Evolutionary conservation across 2,329 filamentous ascomycete genomes (phyloP).

Genomic region (Pseudogymnoascus sp.): DNA sequence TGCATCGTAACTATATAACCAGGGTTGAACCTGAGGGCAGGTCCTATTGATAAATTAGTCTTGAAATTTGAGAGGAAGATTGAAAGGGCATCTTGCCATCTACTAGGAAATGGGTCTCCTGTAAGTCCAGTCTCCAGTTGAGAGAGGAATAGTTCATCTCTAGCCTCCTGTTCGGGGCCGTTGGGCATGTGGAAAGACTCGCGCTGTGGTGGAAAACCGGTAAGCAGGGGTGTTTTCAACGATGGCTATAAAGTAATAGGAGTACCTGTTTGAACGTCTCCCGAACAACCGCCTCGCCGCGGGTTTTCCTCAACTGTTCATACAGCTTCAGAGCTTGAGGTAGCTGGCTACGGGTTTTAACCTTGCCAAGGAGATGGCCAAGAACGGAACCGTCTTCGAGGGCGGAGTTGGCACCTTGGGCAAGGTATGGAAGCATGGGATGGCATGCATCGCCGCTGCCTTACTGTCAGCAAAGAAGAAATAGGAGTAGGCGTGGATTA

Average conservation of each 20-base stretch:
- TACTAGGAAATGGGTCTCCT: background rate
- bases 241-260: background rate
- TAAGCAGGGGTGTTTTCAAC: background rate
- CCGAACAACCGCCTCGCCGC: slow-evolving; percentile 39
- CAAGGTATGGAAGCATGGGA: slow-evolving; percentile 55
- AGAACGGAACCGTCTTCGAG: slow-evolving; percentile 50
- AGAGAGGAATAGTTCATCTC: slow-evolving; percentile 7
- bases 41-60: background rate
- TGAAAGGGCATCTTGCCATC: background rate
- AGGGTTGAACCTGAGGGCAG: background rate
- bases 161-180: slow-evolving; percentile 2
- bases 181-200: slow-evolving; percentile 7
- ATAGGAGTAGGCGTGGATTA: slow-evolving; percentile 49
- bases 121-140: background rate
- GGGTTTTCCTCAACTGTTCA: slow-evolving; percentile 39
- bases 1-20: background rate
- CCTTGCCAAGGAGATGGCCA: slow-evolving; percentile 41
- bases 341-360: slow-evolving; percentile 32
- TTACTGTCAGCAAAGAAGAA: slow-evolving; percentile 43
- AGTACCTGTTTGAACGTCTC: background rate
- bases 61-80: background rate
- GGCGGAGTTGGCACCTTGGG: slow-evolving; percentile 46
- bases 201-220: background rate
- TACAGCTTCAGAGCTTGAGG: slow-evolving; percentile 29
- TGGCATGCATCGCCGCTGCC: slow-evolving; percentile 50